Evolutionary conservation across 2,329 filamentous ascomycete species (phyloP), one percentile per base, ranked within the genome.

Genomic region (Bimuria novae-zelandiae): DNA sequence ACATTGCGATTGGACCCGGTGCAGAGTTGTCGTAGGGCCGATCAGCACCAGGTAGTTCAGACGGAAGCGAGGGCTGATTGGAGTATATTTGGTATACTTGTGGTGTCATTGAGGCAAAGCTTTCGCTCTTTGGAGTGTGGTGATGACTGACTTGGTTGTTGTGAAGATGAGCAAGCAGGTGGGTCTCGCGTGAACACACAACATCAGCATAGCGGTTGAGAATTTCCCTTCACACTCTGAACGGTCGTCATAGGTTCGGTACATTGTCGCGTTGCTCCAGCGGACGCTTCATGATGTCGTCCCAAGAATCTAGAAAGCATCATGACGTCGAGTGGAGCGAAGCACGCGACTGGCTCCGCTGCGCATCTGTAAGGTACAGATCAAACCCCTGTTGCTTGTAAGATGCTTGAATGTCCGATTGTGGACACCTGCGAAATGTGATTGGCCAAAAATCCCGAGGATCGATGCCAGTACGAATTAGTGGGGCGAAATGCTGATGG

Each of bases 351-450:
- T 25, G 36, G 29, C 41, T 17, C 29, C 29, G 17, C 43, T 46
- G 43, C n/a, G 42, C 19, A 47, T 11, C 44, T 39, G 44, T 37
- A 32, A 47, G 44, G 33, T 37, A 37, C 44, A 29, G 10, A 21
- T 39, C 44, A 5, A 7, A 47, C 33, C 33, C 44, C 44, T 29
- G 44, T 23, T 7, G 12, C 22, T 5, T 17, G 23, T 37, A 11
- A 47, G 23, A 47, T 29, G n/a, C 12, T n/a, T 30, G 21, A 47
- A 30, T 47, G 33, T 39, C 44, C 33, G 33, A 10, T 35, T 23
- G 21, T 19, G 33, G 44, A 47, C 21, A 11, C 23, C 16, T 14
- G 14, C 23, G n/a, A 22, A 5, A 8, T 39, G 22, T 29, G 21
- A 47, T 47, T 47, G 44, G 44, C 10, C 21, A 5, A 5, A 21